Conservation (phyloP, 83 land plant species). For the Diphasiastrum complanatum region DNA sequence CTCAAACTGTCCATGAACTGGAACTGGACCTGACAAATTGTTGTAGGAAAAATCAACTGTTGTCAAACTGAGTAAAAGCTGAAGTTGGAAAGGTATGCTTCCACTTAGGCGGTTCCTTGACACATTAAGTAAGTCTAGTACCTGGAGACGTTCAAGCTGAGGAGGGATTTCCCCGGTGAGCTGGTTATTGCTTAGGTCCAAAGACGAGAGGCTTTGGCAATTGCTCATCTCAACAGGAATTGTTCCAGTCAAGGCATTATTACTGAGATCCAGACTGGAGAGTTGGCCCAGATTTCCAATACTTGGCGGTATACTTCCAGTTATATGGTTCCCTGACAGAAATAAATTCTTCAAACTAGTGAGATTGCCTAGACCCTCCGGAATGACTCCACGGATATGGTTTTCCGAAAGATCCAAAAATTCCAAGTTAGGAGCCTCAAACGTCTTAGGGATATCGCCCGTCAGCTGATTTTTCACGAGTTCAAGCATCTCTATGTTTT, state of each 20-base stretch:
- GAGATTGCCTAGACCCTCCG: background rate
- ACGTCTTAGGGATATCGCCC: too few species aligned
- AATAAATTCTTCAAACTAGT: background rate
- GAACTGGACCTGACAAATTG: constrained; percentile 63
- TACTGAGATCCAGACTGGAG: background rate
- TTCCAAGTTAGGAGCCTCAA: constrained; percentile 31
- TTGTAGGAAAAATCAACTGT: constrained; percentile 59
- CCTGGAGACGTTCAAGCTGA: constrained; percentile 41
- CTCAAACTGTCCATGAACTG: constrained; percentile 51
- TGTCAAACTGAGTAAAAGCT: constrained; percentile 37
- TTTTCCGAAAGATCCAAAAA: constrained; percentile 46
- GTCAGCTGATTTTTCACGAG: background rate
- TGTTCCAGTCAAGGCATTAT: background rate
- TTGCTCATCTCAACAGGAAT: constrained; percentile 1
- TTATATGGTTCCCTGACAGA: background rate
- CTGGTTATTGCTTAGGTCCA: constrained; percentile 22
- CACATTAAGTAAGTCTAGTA: constrained; percentile 45
- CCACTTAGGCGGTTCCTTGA: constrained; percentile 49
- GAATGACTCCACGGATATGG: background rate
- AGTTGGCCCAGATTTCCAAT: background rate
- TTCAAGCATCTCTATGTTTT: background rate
- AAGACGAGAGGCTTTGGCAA: background rate
- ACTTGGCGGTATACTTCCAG: background rate
- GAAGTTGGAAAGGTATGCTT: constrained; percentile 28
- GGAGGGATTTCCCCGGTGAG: constrained; percentile 54